These are phyloP conservation scores for Acidomyces sp. DNA, from an alignment of 495 filamentous ascomycete genomes.

Conservation along the genomic window DNA sequence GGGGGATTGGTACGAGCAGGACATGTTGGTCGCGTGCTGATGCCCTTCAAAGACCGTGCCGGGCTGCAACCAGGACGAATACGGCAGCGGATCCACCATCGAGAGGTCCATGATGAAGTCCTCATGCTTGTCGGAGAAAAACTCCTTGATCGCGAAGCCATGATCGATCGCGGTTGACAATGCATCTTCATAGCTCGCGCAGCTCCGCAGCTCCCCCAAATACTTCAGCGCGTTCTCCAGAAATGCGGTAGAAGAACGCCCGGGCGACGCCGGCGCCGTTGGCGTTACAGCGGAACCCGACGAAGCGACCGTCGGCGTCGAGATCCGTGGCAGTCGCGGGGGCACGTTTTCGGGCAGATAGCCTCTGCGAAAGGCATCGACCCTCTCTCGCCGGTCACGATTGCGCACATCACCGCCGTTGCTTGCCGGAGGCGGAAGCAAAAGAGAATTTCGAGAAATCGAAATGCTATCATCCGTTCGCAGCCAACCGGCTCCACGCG, in stretches of 20 bases:
- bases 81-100: conserved; percentile 40
- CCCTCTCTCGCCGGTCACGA: conserved; percentile 35
- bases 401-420: conserved; percentile 31
- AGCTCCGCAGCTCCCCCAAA: conserved; percentile 46
- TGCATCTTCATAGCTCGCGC: conserved; percentile 43
- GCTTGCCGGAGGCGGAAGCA: not conserved
- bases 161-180: conserved; percentile 37
- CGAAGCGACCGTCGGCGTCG: conserved; percentile 7
- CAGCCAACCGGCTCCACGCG: conserved; percentile 10
- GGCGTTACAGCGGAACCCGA: no score
- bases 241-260: conserved; percentile 25
- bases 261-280: not conserved
- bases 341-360: conserved; percentile 33
- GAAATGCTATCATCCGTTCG: not conserved
- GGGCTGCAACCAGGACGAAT: conserved; percentile 52
- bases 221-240: conserved; percentile 54
- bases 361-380: conserved; percentile 39
- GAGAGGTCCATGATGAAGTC: conserved; percentile 52
- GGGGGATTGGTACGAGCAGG: not conserved
- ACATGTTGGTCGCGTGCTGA: conserved; percentile 36
- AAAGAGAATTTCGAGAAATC: conserved; percentile 1
- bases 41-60: conserved; percentile 52
- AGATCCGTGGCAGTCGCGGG: conserved; percentile 12
- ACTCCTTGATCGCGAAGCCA: conserved; percentile 35
- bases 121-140: conserved; percentile 38